phyloP scores from a whole-genome alignment of 352 stramenopile species.

The Phytophthora citricola region DNA sequence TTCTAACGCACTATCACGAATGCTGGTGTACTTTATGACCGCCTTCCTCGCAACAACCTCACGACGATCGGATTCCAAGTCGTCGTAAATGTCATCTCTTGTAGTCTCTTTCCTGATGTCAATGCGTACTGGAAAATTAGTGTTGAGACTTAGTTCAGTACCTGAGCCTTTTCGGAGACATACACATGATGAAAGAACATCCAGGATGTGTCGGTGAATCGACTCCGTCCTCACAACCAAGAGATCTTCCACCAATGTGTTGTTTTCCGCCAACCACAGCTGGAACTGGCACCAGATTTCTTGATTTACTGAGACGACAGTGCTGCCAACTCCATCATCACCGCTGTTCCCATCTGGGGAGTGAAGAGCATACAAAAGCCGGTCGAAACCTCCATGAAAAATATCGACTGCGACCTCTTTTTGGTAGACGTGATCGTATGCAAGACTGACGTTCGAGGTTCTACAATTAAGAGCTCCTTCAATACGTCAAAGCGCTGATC shows the following conservation, averaged over 20 bases:
- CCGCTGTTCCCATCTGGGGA: neutral
- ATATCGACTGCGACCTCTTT: constrained; percentile 71
- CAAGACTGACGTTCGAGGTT: constrained; percentile 67
- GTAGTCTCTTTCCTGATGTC: constrained; percentile 20
- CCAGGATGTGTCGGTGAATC: constrained; percentile 60
- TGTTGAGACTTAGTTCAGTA: constrained; percentile 43
- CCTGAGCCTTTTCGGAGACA: constrained; percentile 33
- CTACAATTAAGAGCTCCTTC: constrained; percentile 80
- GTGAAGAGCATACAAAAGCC: constrained; percentile 49
- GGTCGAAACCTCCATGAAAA: constrained; percentile 79
- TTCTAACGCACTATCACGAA: constrained; percentile 44
- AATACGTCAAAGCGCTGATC: constrained; percentile 73
- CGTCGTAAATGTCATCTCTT: constrained; percentile 19
- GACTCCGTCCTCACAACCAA: constrained; percentile 70
- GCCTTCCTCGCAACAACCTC: constrained; percentile 47
- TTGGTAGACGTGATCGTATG: constrained; percentile 78
- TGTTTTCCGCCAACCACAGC: constrained; percentile 79
- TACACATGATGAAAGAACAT: constrained; percentile 61
- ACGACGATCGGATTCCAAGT: constrained; percentile 12
- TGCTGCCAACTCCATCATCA: constrained; percentile 4
- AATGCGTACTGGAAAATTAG: constrained; percentile 41
- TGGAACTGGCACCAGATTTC: constrained; percentile 82
- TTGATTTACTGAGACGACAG: constrained; percentile 33
- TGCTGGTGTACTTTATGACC: constrained; percentile 48
- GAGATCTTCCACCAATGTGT: constrained; percentile 66